A percentile compares a stretch with the other conserved stretches of the same genome.
Conservation (phyloP, 1,284 basidiomycete species). For the Pseudozyma sp. region DNA sequence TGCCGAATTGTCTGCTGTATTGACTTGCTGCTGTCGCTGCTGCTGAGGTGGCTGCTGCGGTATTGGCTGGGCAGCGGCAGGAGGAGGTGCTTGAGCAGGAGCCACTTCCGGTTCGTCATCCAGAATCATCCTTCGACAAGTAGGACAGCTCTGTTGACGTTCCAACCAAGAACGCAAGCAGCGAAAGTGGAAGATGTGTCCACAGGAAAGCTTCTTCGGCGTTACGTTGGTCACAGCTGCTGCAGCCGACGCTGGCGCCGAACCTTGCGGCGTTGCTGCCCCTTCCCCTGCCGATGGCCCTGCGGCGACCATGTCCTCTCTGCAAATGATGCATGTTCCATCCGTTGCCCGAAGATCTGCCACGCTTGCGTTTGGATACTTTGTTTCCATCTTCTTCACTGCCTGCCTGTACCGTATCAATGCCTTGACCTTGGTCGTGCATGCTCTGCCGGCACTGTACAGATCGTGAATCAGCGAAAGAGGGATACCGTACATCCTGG, state of each 20-base stretch:
- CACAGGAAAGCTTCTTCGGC: constrained; percentile 94
- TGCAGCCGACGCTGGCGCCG: constrained; percentile 1
- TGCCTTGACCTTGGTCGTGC: constrained; percentile 85
- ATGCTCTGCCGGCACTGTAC: constrained; percentile 91
- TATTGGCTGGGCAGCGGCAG: neutral
- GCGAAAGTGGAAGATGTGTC: constrained; percentile 97
- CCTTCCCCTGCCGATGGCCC: constrained; percentile 5
- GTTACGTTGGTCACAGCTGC: constrained; percentile 77
- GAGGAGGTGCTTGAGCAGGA: neutral
- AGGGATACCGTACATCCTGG: constrained; percentile 93
- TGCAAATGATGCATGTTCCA: constrained; percentile 95
- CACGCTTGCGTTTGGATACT: constrained; percentile 92
- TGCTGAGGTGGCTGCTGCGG: constrained; percentile 5
- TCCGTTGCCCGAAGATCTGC: constrained; percentile 88
- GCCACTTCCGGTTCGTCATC: constrained; percentile 70
- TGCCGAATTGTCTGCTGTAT: constrained; percentile 2
- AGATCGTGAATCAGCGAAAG: constrained; percentile 97
- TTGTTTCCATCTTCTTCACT: constrained; percentile 94
- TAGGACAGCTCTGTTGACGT: constrained; percentile 90
- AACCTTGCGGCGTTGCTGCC: neutral
- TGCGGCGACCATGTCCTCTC: constrained; percentile 85
- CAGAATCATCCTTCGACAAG: constrained; percentile 91
- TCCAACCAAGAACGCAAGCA: constrained; percentile 98
- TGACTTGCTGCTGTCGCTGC: constrained; percentile 9
- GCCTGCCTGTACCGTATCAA: constrained; percentile 90